Percentiles rank a stretch among this genome's conserved stretches.
Evolutionary conservation across 805 yeast genomes (phyloP).

Genomic region (Pichia cabralensis): DNA sequence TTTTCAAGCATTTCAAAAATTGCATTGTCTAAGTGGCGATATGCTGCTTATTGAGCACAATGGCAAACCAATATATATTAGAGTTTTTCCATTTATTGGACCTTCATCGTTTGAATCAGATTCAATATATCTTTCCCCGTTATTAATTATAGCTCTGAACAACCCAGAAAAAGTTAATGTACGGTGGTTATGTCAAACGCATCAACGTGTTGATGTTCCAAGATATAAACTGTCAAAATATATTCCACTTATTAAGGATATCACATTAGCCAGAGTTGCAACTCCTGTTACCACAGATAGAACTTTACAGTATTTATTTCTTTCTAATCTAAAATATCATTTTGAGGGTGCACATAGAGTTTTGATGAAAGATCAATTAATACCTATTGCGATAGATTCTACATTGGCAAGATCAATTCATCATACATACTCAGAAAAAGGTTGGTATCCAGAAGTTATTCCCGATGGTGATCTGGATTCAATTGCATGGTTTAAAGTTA

Average conservation of each 20-base stretch:
- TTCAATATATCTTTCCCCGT: slow-evolving; percentile 51
- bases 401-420: slow-evolving; percentile 48
- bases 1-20: slow-evolving; percentile 39
- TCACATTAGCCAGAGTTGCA: slow-evolving; percentile 56
- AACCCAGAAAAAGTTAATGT: too few species aligned
- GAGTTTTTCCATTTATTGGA: slow-evolving; percentile 52
- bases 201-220: too few species aligned
- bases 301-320: slow-evolving; percentile 48
- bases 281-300: slow-evolving; percentile 62
- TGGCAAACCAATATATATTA: slow-evolving; percentile 13
- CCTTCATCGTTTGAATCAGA: slow-evolving; percentile 39
- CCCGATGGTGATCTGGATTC: slow-evolving; percentile 60
- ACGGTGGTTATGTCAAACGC: too few species aligned
- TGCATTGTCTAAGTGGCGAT: slow-evolving; percentile 67
- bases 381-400: slow-evolving; percentile 74
- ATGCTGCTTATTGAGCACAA: too few species aligned
- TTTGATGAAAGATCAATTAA: slow-evolving; percentile 52
- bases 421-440: slow-evolving; percentile 22
- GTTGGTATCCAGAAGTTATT: slow-evolving; percentile 27
- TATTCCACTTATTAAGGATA: slow-evolving; percentile 46
- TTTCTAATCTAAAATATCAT: slow-evolving; percentile 48
- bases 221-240: slow-evolving; percentile 13
- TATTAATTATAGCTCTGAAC: slow-evolving; percentile 39
- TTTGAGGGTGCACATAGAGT: slow-evolving; percentile 53
- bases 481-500: slow-evolving; percentile 78